Base-by-base conservation (phyloP, 345 rosid genomes). In the Erysimum cheiranthoides region DNA sequence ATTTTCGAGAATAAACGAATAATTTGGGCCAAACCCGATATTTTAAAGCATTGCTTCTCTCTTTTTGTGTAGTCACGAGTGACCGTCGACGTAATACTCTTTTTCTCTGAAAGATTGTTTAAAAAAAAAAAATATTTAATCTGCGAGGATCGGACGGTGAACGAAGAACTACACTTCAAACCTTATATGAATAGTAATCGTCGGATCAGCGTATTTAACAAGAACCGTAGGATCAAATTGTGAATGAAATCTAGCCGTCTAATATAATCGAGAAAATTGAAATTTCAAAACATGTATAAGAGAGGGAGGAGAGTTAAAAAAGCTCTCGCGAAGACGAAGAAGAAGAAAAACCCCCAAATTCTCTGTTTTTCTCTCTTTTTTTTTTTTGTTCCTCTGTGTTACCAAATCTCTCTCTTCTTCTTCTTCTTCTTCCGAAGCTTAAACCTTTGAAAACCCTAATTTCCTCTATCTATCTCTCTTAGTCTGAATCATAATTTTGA, bases 201-300 rank as follows among this genome's bases (percentile, higher is more conserved):
- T 90, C 42, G 3, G 92, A 94, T 92, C 52, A 13, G 2, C 4
- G 1, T 0, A 12, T 68, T 50, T 13, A 71, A 62, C 1, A 21
- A 0, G 0, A 18, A 10, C 90, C 97, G 89, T 89, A 59, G n/a
- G 89, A 91, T 91, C 5, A 30, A 4, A 51, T 31, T 4, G 2
- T 0, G n/a, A 43, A 32, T 14, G 57, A 32, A 82, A 93, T 88
- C 96, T 43, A 59, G 67, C 97, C 94, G 75, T 88, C 82, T 73
- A 84, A 87, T 84, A 73, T 51, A 85, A 84, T 73, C 70, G 57
- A 66, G 78, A 86, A 49, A 77, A 84, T 83, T 86, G 88, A 81
- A 92, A 89, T 85, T 95, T 95, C 91, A 95, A 95, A 90, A 90
- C 85, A 84, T 83, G 73, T 45, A 67, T 81, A 87, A 86, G 96